Conservation (phyloP, 805 yeast genomes). For the Yamadazyma sp. region DNA sequence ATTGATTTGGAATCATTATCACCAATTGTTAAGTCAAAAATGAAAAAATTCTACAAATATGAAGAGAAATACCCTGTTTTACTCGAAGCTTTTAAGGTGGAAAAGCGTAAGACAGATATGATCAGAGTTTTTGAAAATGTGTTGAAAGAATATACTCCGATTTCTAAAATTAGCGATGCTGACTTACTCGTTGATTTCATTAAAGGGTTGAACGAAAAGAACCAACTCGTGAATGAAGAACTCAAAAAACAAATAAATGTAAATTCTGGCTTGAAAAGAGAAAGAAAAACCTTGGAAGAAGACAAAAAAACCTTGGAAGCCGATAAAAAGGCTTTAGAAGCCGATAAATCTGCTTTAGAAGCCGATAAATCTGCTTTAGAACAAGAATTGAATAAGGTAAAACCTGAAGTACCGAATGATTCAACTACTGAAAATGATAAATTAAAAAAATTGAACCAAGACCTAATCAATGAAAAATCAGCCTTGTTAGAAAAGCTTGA, state of each 20-base stretch:
- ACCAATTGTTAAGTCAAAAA: slow-evolving; percentile 54
- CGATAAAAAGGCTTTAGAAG: slow-evolving; percentile 4
- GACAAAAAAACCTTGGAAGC: slow-evolving; percentile 3
- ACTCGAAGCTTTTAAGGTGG: slow-evolving; percentile 79
- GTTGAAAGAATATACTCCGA: slow-evolving; percentile 77
- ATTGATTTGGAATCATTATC: slow-evolving; percentile 47
- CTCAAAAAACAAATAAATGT: slow-evolving; percentile 46
- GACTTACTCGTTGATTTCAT: slow-evolving; percentile 69
- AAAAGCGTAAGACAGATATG: slow-evolving; percentile 63
- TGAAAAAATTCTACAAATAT: slow-evolving; percentile 77
- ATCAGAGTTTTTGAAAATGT: slow-evolving; percentile 64
- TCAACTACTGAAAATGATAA: slow-evolving; percentile 8
- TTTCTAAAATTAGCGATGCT: slow-evolving; percentile 69
- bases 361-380: too few relatives aligned
- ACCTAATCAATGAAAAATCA: too few relatives aligned
- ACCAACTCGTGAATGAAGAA: slow-evolving; percentile 61
- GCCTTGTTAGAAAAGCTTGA: not conserved
- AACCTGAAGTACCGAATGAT: not conserved
- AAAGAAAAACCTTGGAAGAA: slow-evolving; percentile 11
- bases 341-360: too few relatives aligned
- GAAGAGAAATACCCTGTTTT: slow-evolving; percentile 87
- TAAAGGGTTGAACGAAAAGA: slow-evolving; percentile 57
- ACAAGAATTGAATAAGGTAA: not conserved
- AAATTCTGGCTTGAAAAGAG: slow-evolving; percentile 17
- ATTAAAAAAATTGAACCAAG: slow-evolving; percentile 5